A percentile compares a stretch with the other conserved stretches of the same genome.
phyloP scores from a whole-genome alignment of 129 eudicot species.

The carrot (Daucus carota) region DNA sequence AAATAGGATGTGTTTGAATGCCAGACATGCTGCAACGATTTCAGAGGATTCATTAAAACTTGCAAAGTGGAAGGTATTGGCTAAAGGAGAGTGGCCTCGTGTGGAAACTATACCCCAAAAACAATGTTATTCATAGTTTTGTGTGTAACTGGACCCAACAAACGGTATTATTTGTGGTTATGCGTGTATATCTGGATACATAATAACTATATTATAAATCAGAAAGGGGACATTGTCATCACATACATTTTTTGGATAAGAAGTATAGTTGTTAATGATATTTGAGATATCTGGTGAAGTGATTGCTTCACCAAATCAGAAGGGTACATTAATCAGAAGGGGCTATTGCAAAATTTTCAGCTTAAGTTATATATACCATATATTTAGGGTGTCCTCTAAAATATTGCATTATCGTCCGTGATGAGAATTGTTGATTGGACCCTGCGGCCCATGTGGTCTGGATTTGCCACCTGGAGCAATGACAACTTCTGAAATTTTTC shows the following conservation, averaged over 20 bases:
- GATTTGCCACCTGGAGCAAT: not conserved
- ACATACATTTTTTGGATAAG: not conserved
- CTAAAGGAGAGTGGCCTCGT: not conserved
- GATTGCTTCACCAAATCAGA: not conserved
- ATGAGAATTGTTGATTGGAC: not conserved
- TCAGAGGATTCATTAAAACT: not conserved
- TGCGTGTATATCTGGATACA: too few relatives aligned
- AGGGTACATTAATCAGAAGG: not conserved
- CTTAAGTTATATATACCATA: not conserved
- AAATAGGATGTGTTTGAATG: not conserved
- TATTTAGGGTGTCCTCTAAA: not conserved
- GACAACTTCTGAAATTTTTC: not conserved
- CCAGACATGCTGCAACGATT: not conserved
- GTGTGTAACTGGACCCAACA: too few relatives aligned
- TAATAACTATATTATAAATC: not conserved
- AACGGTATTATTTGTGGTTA: too few relatives aligned
- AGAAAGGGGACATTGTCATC: not conserved
- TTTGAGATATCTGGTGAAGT: too few relatives aligned
- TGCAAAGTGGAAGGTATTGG: not conserved
- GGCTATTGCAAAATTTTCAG: not conserved
- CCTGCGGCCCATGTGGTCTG: not conserved
- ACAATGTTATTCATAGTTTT: too few relatives aligned
- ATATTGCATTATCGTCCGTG: not conserved
- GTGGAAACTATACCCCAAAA: too few relatives aligned
- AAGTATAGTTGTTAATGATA: too few relatives aligned